Evolutionary conservation across 805 yeast species (phyloP).

Genomic region (Lachancea sp.): DNA sequence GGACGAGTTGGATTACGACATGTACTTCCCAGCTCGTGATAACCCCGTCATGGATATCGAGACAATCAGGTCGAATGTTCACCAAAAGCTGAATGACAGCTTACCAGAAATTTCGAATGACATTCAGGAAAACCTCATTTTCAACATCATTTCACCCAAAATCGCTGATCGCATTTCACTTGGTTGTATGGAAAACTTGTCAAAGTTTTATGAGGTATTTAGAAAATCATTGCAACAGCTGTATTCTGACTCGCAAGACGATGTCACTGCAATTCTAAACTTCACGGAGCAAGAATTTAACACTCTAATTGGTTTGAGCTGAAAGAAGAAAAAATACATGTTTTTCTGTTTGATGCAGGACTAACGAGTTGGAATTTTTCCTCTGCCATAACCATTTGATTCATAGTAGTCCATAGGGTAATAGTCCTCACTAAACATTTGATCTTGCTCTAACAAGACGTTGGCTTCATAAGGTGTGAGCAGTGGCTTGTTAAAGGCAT

Average conservation of each 20-base stretch:
- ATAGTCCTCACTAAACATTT: conserved; percentile 51
- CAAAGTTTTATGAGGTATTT: conserved; percentile 36
- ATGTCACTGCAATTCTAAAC: conserved; percentile 20
- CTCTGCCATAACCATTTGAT: conserved; percentile 87
- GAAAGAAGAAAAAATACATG: conserved; percentile 10
- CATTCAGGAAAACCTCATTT: conserved; percentile 46
- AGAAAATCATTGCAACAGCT: conserved; percentile 32
- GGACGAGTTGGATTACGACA: conserved; percentile 51
- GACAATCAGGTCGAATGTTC: conserved; percentile 40
- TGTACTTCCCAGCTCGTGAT: conserved; percentile 60
- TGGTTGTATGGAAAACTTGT: conserved; percentile 43
- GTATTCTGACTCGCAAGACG: conserved; percentile 25
- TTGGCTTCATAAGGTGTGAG: conserved; percentile 94
- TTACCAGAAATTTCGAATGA: conserved; percentile 59
- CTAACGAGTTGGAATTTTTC: conserved; percentile 51
- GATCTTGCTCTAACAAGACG: conserved; percentile 75
- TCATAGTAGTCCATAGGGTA: conserved; percentile 97
- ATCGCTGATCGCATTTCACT: conserved; percentile 51
- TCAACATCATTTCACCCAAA: conserved; percentile 57
- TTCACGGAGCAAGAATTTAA: conserved; percentile 45
- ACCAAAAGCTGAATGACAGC: conserved; percentile 35
- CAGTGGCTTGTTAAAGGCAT: conserved; percentile 87
- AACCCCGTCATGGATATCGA: conserved; percentile 43
- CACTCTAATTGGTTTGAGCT: conserved; percentile 65
- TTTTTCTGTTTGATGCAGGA: background rate